Base-by-base conservation (phyloP, 768 basidiomycete genomes). In the Suillus discolor region DNA sequence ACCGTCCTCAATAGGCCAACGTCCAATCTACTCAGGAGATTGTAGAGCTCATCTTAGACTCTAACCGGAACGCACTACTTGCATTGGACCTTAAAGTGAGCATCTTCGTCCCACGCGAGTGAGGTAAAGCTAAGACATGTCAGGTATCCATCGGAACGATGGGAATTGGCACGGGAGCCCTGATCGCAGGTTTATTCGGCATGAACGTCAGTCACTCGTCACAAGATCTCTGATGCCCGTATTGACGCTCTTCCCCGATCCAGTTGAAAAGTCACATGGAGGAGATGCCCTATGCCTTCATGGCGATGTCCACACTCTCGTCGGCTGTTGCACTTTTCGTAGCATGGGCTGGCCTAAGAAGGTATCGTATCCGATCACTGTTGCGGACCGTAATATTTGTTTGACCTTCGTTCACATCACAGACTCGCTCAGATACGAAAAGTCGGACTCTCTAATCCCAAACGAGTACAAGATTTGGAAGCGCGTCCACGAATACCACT, bases 11-110 rank as follows among this genome's bases (percentile, higher is more conserved):
- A 55, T 68, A 94, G 94, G 87, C 84, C 63, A 98, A 99, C 74
- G 93, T 99, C 45, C 92, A 96, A 78, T 95, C 96, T 15, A 99
- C 97, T 0, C 97, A 98, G 81, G 97, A 99, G 79, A 98, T 99
- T 62, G 94, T 97, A 2, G 97, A 99, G 77, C 84, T 99, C 66
- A 95, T 98, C 72, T 83, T 99, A 47, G 97, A 99, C 76, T 92
- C 96, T 57, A 97, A 97, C 79, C 90, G 97, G 57, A 99, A 99
- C 71, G 87, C 92, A 6, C 82, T 99, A 18, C 83, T 99, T 25
- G 93, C 94, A 55, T 85, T 99, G 41, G 96, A 98, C 78, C 83
- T 99, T 49, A 91, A 96, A 83, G 93, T 90, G 68, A 20, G 78
- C 44, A 20, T 13, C 49, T 66, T 63, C 15, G 39, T 4, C 42